Conservation (phyloP, 257 asterid genomes). For the Nicotiana noctiflora region DNA sequence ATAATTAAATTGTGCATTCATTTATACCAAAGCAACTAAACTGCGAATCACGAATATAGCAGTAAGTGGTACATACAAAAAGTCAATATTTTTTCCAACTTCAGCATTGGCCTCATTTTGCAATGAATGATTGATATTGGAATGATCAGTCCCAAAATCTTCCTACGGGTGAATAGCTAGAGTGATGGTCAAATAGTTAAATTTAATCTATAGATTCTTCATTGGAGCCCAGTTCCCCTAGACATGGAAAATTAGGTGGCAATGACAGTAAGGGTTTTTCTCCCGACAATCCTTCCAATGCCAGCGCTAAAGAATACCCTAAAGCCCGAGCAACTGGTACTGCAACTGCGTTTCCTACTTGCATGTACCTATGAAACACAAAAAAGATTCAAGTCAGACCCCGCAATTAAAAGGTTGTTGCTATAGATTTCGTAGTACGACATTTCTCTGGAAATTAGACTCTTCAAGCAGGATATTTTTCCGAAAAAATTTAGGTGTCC, state of each 20-base stretch:
- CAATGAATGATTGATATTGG: not conserved
- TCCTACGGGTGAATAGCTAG: not conserved
- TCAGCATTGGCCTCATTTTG: not conserved
- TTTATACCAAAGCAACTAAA: not conserved
- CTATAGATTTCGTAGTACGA: not conserved
- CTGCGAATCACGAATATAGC: not conserved
- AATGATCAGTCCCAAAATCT: not conserved
- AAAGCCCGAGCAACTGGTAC: conserved; percentile 79
- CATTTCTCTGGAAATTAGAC: not conserved
- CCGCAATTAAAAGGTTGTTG: not conserved
- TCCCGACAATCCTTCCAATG: conserved; percentile 32
- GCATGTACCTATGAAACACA: conserved; percentile 44
- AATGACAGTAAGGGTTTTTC: conserved; percentile 30
- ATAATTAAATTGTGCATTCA: not conserved
- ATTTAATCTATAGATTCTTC: not conserved
- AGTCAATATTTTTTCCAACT: not conserved
- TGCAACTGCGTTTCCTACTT: conserved; percentile 91
- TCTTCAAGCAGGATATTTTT: not conserved
- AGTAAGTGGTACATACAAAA: not conserved
- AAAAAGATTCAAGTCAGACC: not conserved
- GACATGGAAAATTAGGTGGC: conserved; percentile 20
- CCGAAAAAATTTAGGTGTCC: not conserved
- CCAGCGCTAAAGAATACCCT: conserved; percentile 53
- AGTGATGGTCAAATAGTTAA: not conserved
- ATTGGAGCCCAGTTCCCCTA: not conserved